phyloP scores from a whole-genome alignment of 2,329 filamentous ascomycete species.

The Talaromyces sp. region DNA sequence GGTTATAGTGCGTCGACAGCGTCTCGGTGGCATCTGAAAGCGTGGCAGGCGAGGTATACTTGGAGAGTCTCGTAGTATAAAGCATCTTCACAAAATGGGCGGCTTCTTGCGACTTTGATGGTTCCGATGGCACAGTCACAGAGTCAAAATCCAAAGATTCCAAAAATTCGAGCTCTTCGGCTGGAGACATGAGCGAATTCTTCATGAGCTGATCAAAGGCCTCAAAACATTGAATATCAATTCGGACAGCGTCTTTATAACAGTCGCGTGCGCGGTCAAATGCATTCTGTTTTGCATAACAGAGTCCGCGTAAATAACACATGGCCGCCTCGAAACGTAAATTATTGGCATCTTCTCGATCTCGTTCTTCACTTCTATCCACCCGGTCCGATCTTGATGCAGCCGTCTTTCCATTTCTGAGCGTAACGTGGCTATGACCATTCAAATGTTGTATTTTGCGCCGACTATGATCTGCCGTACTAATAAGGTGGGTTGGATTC shows the following conservation, averaged over 20 bases:
- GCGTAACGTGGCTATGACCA: slow-evolving; percentile 52
- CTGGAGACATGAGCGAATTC: slow-evolving; percentile 85
- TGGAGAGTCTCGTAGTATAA: slow-evolving; percentile 91
- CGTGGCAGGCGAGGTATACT: slow-evolving; percentile 82
- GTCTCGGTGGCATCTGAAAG: slow-evolving; percentile 86
- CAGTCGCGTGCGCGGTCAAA: slow-evolving; percentile 97
- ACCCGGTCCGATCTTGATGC: slow-evolving; percentile 50
- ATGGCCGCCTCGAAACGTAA: slow-evolving; percentile 92
- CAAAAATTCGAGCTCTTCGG: slow-evolving; percentile 86
- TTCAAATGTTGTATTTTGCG: slow-evolving; percentile 71
- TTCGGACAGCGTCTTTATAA: slow-evolving; percentile 94
- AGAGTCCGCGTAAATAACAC: slow-evolving; percentile 91
- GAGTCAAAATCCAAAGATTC: slow-evolving; percentile 88
- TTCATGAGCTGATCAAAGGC: slow-evolving; percentile 97
- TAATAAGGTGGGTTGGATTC: slow-evolving; percentile 86
- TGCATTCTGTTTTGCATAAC: slow-evolving; percentile 94
- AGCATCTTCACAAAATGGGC: slow-evolving; percentile 93
- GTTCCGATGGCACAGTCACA: slow-evolving; percentile 65
- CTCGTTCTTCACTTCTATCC: slow-evolving; percentile 60
- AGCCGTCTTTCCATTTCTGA: slow-evolving; percentile 47
- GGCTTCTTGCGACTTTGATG: slow-evolving; percentile 74
- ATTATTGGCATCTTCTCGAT: slow-evolving; percentile 69
- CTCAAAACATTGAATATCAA: slow-evolving; percentile 97
- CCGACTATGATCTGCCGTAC: slow-evolving; percentile 58
- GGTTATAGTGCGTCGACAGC: slow-evolving; percentile 87